Evolutionary conservation across 169 alveolate genomes (phyloP).

Genomic region (Neospora caninum): DNA sequence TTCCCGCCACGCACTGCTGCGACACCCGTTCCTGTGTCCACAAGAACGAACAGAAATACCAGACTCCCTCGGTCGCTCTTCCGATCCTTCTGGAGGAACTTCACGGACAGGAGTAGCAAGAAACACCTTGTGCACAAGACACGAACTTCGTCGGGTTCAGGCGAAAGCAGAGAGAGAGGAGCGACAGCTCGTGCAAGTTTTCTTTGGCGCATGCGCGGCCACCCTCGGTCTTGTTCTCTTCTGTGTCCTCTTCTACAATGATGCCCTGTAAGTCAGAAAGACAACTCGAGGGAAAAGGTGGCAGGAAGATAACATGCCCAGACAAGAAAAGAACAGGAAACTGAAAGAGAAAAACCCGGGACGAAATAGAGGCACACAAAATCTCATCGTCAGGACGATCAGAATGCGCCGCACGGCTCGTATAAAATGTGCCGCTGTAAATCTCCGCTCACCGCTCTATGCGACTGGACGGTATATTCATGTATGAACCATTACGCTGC

Average conservation of each 20-base stretch:
- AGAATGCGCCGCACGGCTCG: neutral
- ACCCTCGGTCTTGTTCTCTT: conserved; percentile 3
- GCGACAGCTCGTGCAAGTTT: neutral
- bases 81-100: no score
- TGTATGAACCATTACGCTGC: neutral
- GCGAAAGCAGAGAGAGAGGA: neutral
- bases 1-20: no score
- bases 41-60: no score
- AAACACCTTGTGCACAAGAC: neutral
- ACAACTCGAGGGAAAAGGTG: no score
- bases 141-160: neutral
- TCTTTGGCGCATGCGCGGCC: conserved; percentile 6
- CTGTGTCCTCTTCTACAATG: neutral
- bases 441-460: neutral
- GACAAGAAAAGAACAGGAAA: neutral
- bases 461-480: neutral
- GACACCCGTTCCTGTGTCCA: no score
- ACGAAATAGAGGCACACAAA: neutral
- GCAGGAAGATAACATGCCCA: neutral
- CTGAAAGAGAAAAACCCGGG: neutral
- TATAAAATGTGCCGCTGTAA: neutral
- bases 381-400: neutral
- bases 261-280: neutral
- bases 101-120: no score
- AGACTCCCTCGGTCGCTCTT: no score